Percentiles rank a stretch among this genome's conserved stretches.
phyloP scores from a whole-genome alignment of 768 basidiomycete species.

The Psilocybe cubensis region DNA sequence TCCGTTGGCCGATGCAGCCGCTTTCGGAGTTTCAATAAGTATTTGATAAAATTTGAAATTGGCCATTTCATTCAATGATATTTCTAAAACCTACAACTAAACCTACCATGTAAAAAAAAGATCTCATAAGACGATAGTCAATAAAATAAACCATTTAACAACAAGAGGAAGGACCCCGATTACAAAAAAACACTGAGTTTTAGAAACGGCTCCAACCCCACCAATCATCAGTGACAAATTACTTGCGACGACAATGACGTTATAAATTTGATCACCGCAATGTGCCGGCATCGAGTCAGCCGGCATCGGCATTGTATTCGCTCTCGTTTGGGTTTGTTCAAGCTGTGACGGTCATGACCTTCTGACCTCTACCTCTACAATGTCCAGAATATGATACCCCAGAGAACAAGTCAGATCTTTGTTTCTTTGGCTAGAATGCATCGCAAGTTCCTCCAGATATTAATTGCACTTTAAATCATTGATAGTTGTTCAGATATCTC shows the following conservation, averaged over 20 bases:
- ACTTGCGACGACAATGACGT: conserved; percentile 4
- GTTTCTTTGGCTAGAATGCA: conserved; percentile 42
- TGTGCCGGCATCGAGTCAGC: not conserved
- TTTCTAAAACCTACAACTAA: too few species aligned
- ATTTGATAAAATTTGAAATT: too few species aligned
- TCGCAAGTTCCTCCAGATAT: conserved; percentile 29
- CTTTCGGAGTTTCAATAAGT: too few species aligned
- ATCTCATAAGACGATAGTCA: too few species aligned
- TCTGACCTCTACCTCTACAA: not conserved
- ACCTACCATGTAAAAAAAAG: too few species aligned
- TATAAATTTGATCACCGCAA: not conserved
- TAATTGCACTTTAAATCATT: not conserved
- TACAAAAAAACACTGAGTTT: too few species aligned
- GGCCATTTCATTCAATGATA: too few species aligned
- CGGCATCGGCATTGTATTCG: not conserved
- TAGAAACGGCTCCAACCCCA: too few species aligned
- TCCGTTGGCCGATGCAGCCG: too few species aligned
- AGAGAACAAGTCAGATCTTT: not conserved
- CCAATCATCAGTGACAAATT: conserved; percentile 21
- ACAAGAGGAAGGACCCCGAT: too few species aligned
- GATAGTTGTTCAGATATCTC: conserved; percentile 33
- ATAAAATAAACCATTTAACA: too few species aligned
- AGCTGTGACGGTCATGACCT: not conserved
- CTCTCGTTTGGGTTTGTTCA: not conserved
- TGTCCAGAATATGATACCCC: not conserved